phyloP scores from a whole-genome alignment of 2,329 filamentous ascomycete species.

The Monosporascus sp. region DNA sequence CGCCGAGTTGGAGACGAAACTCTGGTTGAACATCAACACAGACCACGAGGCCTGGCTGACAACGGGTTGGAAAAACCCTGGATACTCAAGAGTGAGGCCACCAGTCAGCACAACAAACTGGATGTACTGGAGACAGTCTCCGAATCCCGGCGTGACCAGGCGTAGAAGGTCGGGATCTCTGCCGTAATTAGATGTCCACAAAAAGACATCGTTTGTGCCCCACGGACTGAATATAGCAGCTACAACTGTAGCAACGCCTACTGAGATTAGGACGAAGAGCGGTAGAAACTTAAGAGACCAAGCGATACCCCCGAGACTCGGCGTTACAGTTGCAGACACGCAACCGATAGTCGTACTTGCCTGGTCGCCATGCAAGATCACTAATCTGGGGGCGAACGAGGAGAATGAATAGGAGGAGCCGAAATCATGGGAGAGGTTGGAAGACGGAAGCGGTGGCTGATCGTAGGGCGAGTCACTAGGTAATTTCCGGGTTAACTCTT shows the following conservation, averaged over 20 bases:
- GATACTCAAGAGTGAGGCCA: constrained; percentile 81
- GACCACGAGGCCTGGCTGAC: constrained; percentile 88
- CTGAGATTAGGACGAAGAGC: constrained; percentile 69
- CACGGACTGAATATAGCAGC: constrained; percentile 89
- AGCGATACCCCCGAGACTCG: constrained; percentile 68
- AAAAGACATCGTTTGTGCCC: constrained; percentile 85
- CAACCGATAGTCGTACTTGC: constrained; percentile 66
- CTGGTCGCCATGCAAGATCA: constrained; percentile 69
- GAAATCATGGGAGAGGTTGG: constrained; percentile 70
- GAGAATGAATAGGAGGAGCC: constrained; percentile 80
- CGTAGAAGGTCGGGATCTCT: constrained; percentile 87
- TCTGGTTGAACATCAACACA: constrained; percentile 85
- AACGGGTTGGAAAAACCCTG: constrained; percentile 89
- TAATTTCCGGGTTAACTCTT: constrained; percentile 7
- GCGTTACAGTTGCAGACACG: constrained; percentile 76
- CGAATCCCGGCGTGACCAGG: constrained; percentile 91
- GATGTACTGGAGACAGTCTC: constrained; percentile 94
- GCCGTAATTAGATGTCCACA: constrained; percentile 97
- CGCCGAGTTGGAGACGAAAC: constrained; percentile 66
- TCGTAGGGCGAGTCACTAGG: constrained; percentile 12
- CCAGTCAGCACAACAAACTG: constrained; percentile 88
- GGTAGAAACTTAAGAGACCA: constrained; percentile 71
- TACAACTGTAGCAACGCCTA: constrained; percentile 75
- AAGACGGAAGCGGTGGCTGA: constrained; percentile 56
- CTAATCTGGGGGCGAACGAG: constrained; percentile 69